Percentiles rank a stretch among this genome's conserved stretches.
Conservation (phyloP, 2,329 filamentous ascomycete species). For the Phyllosticta capitalensis region DNA sequence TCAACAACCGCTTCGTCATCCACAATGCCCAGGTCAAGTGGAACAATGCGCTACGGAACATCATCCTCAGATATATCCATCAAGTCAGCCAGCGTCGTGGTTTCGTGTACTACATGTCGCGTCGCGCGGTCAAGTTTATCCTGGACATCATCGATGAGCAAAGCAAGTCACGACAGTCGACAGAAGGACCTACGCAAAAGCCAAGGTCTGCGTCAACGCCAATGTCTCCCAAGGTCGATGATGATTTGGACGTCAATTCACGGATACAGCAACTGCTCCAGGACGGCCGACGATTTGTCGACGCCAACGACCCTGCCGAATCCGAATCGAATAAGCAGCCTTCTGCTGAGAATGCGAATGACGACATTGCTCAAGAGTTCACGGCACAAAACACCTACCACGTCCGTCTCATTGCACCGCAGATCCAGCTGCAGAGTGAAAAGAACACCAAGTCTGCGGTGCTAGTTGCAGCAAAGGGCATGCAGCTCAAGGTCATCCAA, state of each 20-base stretch:
- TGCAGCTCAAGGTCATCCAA: constrained; percentile 95
- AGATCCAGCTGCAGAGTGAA: constrained; percentile 96
- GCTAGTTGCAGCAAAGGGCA: constrained; percentile 90
- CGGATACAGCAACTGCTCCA: constrained; percentile 76
- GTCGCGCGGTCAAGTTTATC: constrained; percentile 94
- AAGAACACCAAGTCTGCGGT: constrained; percentile 97
- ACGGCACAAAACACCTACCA: constrained; percentile 89
- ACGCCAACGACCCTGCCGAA: constrained; percentile 50
- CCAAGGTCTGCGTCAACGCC: constrained; percentile 11
- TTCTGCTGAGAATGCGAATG: constrained; percentile 35
- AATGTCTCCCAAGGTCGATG: constrained; percentile 42
- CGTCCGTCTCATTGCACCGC: constrained; percentile 86
- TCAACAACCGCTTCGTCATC: constrained; percentile 96
- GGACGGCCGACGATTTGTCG: constrained; percentile 75
- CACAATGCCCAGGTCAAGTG: constrained; percentile 97
- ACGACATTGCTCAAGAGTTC: constrained; percentile 80
- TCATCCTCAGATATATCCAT: constrained; percentile 93
- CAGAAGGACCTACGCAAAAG: constrained; percentile 16
- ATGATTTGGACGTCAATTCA: constrained; percentile 64
- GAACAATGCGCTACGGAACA: constrained; percentile 94
- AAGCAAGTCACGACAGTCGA: constrained; percentile 54
- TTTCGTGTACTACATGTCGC: constrained; percentile 95
- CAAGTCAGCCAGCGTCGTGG: constrained; percentile 93
- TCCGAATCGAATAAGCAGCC: constrained; percentile 24
- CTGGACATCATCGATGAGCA: constrained; percentile 96